Conservation (phyloP, 768 basidiomycete species). For the Tricholomella constricta region DNA sequence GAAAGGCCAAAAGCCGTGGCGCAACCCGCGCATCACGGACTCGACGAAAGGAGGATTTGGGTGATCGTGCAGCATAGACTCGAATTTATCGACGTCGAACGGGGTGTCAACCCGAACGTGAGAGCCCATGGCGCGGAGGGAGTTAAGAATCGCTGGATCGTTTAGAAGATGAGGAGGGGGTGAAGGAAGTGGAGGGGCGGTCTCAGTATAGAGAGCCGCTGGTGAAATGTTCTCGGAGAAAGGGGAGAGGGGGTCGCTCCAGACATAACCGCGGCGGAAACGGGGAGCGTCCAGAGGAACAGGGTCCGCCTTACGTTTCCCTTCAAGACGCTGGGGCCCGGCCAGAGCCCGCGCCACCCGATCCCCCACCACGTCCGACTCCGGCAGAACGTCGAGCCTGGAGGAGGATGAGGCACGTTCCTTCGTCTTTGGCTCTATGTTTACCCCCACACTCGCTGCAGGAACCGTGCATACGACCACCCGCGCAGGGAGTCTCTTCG, state of each 20-base stretch:
- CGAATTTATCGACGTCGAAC: neutral
- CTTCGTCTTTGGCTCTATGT: slow-evolving; percentile 11
- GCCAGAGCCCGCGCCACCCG: neutral
- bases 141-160: neutral
- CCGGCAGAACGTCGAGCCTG: neutral
- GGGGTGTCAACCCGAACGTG: too few species aligned
- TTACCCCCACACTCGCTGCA: slow-evolving; percentile 11
- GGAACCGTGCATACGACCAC: slow-evolving; percentile 6
- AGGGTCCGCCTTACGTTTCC: neutral
- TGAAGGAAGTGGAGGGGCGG: neutral
- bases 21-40: slow-evolving; percentile 4
- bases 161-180: neutral
- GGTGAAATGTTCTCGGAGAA: neutral
- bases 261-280: slow-evolving; percentile 2
- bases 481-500: slow-evolving; percentile 5
- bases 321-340: neutral
- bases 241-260: neutral
- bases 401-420: neutral
- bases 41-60: slow-evolving; percentile 9
- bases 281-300: neutral
- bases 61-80: slow-evolving; percentile 3
- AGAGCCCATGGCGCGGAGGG: neutral
- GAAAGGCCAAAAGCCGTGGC: slow-evolving; percentile 10
- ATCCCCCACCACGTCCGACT: neutral
- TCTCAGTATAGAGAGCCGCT: too few species aligned